Percentiles rank a stretch among this genome's conserved stretches.
These are phyloP conservation scores for Rubus parviflorus DNA, from an alignment of 306 rosid species.

Conservation along the genomic window DNA sequence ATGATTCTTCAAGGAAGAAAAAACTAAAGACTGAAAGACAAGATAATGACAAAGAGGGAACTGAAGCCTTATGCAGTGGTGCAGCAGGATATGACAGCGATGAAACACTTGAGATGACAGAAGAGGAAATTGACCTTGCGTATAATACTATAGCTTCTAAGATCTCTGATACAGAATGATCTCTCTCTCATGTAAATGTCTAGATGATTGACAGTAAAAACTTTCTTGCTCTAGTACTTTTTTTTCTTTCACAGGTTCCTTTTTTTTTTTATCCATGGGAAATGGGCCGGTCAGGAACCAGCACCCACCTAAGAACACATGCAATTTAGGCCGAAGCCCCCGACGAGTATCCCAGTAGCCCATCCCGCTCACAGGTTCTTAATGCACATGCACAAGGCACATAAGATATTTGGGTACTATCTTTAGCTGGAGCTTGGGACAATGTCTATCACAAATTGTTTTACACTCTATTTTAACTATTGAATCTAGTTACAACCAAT, in stretches of 20 bases:
- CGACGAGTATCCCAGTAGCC: too few relatives aligned
- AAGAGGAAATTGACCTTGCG: constrained; percentile 78
- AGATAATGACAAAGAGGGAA: constrained; percentile 25
- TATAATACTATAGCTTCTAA: constrained; percentile 50
- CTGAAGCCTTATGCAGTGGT: constrained; percentile 20
- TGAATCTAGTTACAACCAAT: too few relatives aligned
- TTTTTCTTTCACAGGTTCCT: not conserved
- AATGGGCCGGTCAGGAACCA: too few relatives aligned
- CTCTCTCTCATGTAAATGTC: not conserved
- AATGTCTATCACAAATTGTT: too few relatives aligned
- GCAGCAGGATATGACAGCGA: constrained; percentile 69
- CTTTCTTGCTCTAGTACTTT: not conserved
- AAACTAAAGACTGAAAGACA: constrained; percentile 29
- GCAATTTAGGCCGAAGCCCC: too few relatives aligned
- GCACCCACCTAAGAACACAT: too few relatives aligned
- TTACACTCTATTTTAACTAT: too few relatives aligned
- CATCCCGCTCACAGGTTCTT: too few relatives aligned
- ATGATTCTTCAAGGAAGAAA: constrained; percentile 27
- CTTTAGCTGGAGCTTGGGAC: too few relatives aligned
- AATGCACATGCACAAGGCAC: too few relatives aligned
- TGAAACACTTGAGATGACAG: constrained; percentile 87
- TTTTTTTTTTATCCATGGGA: too few relatives aligned
- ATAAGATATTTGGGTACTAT: too few relatives aligned
- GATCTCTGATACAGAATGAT: constrained; percentile 23
- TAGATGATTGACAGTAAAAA: not conserved